Conservation (phyloP, 768 basidiomycete species). For the Goffeauzyma gilvescens region DNA sequence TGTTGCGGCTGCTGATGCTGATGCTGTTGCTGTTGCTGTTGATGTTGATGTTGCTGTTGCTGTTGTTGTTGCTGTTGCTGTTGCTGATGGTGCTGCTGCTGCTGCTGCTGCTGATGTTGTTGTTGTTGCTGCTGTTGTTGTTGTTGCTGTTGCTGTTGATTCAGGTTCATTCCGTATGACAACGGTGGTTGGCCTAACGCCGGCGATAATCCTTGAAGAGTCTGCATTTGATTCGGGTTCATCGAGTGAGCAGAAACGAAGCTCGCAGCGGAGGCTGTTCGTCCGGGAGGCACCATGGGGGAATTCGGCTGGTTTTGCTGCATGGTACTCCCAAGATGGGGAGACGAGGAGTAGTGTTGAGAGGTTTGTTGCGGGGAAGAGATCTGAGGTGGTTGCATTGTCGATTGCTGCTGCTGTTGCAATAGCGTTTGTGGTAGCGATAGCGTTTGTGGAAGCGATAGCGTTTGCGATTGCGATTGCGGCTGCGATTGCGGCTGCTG, state of each 20-base stretch:
- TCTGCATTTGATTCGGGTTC: background rate
- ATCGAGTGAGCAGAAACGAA: background rate
- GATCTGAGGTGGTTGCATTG: background rate
- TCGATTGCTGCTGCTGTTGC: constrained; percentile 4
- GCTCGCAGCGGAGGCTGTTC: no score
- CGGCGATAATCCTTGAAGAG: background rate
- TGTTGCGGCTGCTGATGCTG: background rate
- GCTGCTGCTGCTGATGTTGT: constrained; percentile 3
- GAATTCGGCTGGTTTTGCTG: no score
- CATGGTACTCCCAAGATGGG: no score
- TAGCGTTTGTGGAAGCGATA: constrained; percentile 14
- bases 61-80: constrained; percentile 1
- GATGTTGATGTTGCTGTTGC: constrained; percentile 10
- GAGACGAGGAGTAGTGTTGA: no score
- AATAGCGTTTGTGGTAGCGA: constrained; percentile 4
- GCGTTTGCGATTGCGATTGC: constrained; percentile 11
- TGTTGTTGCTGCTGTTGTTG: no score
- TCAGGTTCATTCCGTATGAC: background rate
- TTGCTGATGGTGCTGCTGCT: constrained; percentile 2
- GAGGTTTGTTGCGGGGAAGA: background rate
- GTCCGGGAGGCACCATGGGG: no score
- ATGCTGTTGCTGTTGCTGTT: constrained; percentile 1
- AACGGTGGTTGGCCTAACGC: no score
- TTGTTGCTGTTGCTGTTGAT: constrained; percentile 3
- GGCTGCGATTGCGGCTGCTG: no score